Evolutionary conservation across 1,284 basidiomycete genomes (phyloP), one percentile per base, ranked within the genome.

Genomic region (Thecaphora thlaspeos): DNA sequence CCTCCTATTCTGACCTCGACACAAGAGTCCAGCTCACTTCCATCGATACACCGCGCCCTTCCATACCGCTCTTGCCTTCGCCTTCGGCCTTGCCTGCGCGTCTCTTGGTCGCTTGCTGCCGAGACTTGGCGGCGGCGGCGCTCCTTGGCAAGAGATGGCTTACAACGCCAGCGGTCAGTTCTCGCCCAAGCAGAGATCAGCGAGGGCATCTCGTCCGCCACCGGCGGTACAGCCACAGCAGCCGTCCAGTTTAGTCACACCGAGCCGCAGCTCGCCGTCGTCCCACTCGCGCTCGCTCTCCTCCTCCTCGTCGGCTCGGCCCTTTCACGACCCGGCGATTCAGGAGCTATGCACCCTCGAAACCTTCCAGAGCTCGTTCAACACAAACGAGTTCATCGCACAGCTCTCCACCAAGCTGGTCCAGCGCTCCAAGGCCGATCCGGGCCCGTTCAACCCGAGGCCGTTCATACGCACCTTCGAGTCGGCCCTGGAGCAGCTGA

Each of bases 381-480:
- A 91, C 75, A 87, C 90, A 46, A 89, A 90, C 63, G 91, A 94
- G 61, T 93, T 95, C 69, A 84, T 97, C 46, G 86, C 87, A 21
- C 83, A 85, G 9, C 82, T 92, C 46, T 91, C 89, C 17, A 91
- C 94, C 79, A 89, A 85, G 77, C 82, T 91, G 46, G 92, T 95
- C 50, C 80, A 85, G 18, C 85, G 88, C 63, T 92, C 90, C 40
- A 90, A 90, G 76, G 83, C 83, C 21, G 85, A 86, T 68, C 82
- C 90, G 19, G 90, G 89, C 45, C 89, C 93, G 1, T 96, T 97
- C 78, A 87, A 96, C 75, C 91, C 94, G 0, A 85, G 87, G 67
- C 91, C 95, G 0, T 96, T 97, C 80, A 89, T 96, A 58, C 82
- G 85, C 47, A 91, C 89, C 0, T 94, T 98, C 70, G 93, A 96